A percentile compares a stretch with the other conserved stretches of the same genome.
phyloP scores from a whole-genome alignment of 1,284 basidiomycete genomes.

The Fistulinella staudtii region DNA sequence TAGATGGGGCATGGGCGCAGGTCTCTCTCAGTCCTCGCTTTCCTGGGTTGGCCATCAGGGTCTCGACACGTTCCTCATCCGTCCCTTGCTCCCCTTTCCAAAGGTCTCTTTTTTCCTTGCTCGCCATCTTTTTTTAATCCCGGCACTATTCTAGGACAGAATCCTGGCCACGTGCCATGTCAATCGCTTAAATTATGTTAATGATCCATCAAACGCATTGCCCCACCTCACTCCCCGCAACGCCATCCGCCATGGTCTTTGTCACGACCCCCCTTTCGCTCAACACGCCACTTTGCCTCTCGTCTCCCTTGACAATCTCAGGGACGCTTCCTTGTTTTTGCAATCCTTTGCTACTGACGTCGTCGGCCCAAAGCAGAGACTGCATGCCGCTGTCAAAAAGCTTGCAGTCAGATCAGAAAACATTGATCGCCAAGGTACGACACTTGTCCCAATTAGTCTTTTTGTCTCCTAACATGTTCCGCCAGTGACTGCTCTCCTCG shows the following conservation, averaged over 20 bases:
- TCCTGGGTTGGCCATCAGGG: conserved; percentile 50
- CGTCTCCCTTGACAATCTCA: conserved; percentile 32
- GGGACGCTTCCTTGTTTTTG: conserved; percentile 24
- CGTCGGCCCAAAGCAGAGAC: conserved; percentile 30
- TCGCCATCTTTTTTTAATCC: neutral
- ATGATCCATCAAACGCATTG: conserved; percentile 69
- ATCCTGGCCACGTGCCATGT: conserved; percentile 70
- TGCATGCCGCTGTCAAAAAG: conserved; percentile 34
- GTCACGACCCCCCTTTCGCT: conserved; percentile 14
- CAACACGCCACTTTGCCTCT: conserved; percentile 22
- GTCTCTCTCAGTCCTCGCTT: conserved; percentile 29
- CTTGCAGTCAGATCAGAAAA: conserved; percentile 34
- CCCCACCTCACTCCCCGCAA: conserved; percentile 68
- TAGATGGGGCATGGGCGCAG: conserved; percentile 72
- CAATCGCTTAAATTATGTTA: conserved; percentile 54
- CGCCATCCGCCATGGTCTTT: conserved; percentile 51
- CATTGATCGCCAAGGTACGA: conserved; percentile 35
- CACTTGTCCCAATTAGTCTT: conserved; percentile 3
- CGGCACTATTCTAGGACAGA: conserved; percentile 49
- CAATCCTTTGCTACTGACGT: conserved; percentile 30
- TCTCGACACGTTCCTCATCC: conserved; percentile 62
- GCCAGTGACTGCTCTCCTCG: conserved; percentile 39
- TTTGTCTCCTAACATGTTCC: conserved; percentile 9
- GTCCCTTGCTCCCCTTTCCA: conserved; percentile 60
- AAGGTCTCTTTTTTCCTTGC: conserved; percentile 48